Percentiles rank a stretch among this genome's conserved stretches.
These are phyloP conservation scores for Hypocreales sp. DNA, from an alignment of 2,329 filamentous ascomycete species.

Conservation along the genomic window DNA sequence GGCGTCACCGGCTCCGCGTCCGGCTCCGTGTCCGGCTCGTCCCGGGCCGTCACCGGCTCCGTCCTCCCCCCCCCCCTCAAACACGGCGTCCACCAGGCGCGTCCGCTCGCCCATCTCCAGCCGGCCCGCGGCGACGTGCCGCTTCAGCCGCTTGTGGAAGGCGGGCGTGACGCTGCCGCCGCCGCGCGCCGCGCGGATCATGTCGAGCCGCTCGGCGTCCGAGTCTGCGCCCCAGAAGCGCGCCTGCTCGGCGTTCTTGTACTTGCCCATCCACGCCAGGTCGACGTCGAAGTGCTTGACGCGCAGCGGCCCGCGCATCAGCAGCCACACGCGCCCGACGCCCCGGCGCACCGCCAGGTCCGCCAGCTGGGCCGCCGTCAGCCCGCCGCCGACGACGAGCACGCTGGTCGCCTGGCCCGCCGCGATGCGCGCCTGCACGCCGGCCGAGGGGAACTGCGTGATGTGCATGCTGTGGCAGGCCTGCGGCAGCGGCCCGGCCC, in stretches of 20 bases:
- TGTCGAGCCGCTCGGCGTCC: conserved; percentile 51
- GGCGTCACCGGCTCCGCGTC: too few species aligned
- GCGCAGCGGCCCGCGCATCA: conserved; percentile 44
- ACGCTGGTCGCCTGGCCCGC: conserved; percentile 39
- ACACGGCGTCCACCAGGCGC: conserved; percentile 32
- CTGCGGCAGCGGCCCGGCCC: too few species aligned
- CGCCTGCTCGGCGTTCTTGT: conserved; percentile 61
- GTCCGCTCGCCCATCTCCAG: conserved; percentile 44
- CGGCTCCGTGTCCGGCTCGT: too few species aligned
- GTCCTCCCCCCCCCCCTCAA: too few species aligned
- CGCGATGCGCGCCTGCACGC: conserved; percentile 36
- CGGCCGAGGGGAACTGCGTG: conserved; percentile 35
- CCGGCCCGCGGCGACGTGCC: conserved; percentile 34
- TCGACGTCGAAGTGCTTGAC: conserved; percentile 69
- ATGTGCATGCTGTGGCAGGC: conserved; percentile 52
- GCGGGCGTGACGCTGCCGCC: conserved; percentile 63
- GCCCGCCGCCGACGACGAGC: conserved; percentile 57
- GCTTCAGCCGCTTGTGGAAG: conserved; percentile 51
- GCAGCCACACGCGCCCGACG: conserved; percentile 50
- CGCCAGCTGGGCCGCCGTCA: conserved; percentile 61
- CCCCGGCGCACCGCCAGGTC: conserved; percentile 50
- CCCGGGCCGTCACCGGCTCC: too few species aligned
- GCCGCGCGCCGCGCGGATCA: conserved; percentile 49
- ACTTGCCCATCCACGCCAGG: conserved; percentile 70
- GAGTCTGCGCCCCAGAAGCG: conserved; percentile 63